A percentile compares a stretch with the other conserved stretches of the same genome.
phyloP scores from a whole-genome alignment of 2,329 filamentous ascomycete species.

The Pseudocercospora vitis region DNA sequence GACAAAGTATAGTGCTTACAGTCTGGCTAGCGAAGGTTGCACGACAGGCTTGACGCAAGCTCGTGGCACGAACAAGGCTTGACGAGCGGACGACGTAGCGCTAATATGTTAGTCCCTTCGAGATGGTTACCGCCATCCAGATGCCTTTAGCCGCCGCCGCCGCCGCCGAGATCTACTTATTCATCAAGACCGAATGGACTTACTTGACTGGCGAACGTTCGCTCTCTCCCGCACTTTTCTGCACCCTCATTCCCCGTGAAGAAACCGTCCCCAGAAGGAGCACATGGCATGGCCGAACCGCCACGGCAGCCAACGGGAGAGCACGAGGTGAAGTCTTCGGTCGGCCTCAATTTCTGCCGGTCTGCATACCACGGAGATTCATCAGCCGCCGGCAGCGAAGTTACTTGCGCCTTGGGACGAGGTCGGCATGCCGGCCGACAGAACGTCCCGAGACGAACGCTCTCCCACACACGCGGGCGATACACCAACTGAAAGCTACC shows the following conservation, averaged over 20 bases:
- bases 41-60: conserved; percentile 13
- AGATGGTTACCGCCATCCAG: too few relatives aligned
- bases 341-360: neutral
- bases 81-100: neutral
- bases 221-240: too few relatives aligned
- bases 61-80: conserved; percentile 4
- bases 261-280: too few relatives aligned
- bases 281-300: too few relatives aligned
- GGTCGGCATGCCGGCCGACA: conserved; percentile 3
- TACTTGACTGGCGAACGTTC: too few relatives aligned
- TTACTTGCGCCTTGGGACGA: neutral
- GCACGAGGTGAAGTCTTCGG: neutral
- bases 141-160: too few relatives aligned
- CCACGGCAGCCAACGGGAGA: neutral
- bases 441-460: conserved; percentile 3
- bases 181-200: too few relatives aligned
- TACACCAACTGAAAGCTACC: conserved; percentile 13
- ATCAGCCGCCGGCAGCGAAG: neutral
- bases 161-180: neutral
- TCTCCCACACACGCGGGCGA: neutral
- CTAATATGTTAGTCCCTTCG: too few relatives aligned
- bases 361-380: neutral
- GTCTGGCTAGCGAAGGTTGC: conserved; percentile 14
- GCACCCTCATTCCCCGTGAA: too few relatives aligned
- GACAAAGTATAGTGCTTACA: conserved; percentile 18